Conservation (phyloP, 2,329 filamentous ascomycete genomes). For the Stagonosporopsis vannaccii region DNA sequence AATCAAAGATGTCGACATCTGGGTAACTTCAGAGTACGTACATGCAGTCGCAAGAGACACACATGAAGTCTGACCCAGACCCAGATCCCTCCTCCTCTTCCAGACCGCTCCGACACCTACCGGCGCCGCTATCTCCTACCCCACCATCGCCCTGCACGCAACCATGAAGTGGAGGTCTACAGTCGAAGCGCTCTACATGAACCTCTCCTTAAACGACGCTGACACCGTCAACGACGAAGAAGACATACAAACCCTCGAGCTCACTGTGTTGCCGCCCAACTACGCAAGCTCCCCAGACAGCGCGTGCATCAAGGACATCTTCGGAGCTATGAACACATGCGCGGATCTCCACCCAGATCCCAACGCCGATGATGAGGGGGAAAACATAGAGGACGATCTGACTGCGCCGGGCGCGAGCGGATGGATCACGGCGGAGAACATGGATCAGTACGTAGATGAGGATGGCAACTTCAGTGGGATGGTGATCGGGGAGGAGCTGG, state of each 20-base stretch:
- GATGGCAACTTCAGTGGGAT: constrained; percentile 49
- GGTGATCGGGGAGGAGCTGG: constrained; percentile 39
- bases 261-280: constrained; percentile 67
- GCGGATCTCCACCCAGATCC: constrained; percentile 80
- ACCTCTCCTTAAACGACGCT: constrained; percentile 58
- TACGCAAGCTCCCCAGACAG: constrained; percentile 32
- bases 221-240: constrained; percentile 67
- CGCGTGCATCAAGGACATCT: constrained; percentile 61
- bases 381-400: constrained; percentile 51
- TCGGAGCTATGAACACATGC: constrained; percentile 74
- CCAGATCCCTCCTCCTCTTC: constrained; percentile 68
- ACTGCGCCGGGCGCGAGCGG: constrained; percentile 76
- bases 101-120: constrained; percentile 60
- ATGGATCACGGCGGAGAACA: constrained; percentile 93
- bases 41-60: not conserved
- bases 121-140: constrained; percentile 76
- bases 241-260: constrained; percentile 68
- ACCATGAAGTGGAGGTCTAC: constrained; percentile 64
- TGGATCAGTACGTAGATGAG: constrained; percentile 69
- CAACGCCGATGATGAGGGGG: constrained; percentile 62
- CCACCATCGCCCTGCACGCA: constrained; percentile 76
- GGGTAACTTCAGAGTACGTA: constrained; percentile 56
- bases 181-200: constrained; percentile 47
- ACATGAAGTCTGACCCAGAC: not conserved
- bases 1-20: constrained; percentile 54